phyloP scores from a whole-genome alignment of 2,329 filamentous ascomycete species.

The Aspergillus tanneri region DNA sequence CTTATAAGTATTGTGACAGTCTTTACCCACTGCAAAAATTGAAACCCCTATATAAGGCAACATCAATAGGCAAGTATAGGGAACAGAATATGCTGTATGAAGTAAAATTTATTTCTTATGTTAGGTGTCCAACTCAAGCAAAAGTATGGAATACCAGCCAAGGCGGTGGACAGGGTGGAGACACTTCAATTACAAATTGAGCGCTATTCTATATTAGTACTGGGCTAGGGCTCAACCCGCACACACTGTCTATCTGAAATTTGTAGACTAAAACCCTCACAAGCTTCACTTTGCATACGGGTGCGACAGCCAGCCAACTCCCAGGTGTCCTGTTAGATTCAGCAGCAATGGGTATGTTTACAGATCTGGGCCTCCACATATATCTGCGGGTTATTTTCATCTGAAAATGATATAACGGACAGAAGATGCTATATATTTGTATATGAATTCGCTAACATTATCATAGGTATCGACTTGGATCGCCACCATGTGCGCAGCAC shows the following conservation, averaged over 20 bases:
- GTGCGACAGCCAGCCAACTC: constrained; percentile 44
- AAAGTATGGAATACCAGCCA: too few species aligned
- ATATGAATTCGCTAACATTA: background rate
- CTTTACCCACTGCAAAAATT: too few species aligned
- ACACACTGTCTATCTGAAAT: constrained; percentile 43
- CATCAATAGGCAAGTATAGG: too few species aligned
- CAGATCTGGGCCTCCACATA: too few species aligned
- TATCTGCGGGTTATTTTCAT: too few species aligned
- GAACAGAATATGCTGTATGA: too few species aligned
- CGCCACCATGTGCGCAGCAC: constrained; percentile 62
- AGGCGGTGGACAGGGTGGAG: too few species aligned
- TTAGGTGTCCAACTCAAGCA: too few species aligned
- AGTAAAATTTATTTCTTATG: too few species aligned
- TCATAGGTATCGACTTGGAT: constrained; percentile 57
- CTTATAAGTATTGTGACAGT: too few species aligned
- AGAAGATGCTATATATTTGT: background rate
- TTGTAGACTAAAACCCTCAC: constrained; percentile 41
- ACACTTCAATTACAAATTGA: constrained; percentile 9
- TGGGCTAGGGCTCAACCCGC: constrained; percentile 49
- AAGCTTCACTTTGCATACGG: constrained; percentile 36
- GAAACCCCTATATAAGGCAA: too few species aligned
- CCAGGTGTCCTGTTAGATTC: constrained; percentile 40
- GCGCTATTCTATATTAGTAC: constrained; percentile 17
- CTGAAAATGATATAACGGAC: background rate
- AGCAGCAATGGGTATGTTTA: constrained; percentile 47